Evolutionary conservation across 805 yeast genomes (phyloP).

Genomic region (Nakazawaea anatomiae): DNA sequence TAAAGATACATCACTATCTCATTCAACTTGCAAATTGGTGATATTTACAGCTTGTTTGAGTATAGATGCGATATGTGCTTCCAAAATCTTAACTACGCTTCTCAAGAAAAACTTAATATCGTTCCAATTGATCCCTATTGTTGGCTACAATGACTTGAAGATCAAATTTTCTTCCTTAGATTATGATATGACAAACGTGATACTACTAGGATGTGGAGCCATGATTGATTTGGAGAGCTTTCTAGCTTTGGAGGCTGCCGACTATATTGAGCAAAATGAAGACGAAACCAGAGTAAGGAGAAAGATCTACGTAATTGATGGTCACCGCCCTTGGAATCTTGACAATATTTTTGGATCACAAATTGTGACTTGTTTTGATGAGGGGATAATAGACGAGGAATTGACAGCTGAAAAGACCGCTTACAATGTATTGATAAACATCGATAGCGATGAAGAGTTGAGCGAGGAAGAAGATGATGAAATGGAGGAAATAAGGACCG

Average conservation of each 20-base stretch:
- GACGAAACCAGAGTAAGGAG: slow-evolving; percentile 31
- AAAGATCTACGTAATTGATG: slow-evolving; percentile 78
- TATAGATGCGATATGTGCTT: slow-evolving; percentile 88
- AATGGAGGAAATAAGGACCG: slow-evolving; percentile 24
- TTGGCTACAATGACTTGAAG: slow-evolving; percentile 80
- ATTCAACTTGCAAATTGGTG: slow-evolving; percentile 86
- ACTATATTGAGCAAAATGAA: slow-evolving; percentile 33
- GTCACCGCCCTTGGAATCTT: slow-evolving; percentile 94
- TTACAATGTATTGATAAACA: slow-evolving; percentile 44
- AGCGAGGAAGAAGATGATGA: slow-evolving; percentile 32
- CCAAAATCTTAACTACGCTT: slow-evolving; percentile 64
- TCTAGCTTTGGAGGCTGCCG: slow-evolving; percentile 55
- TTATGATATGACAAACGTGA: slow-evolving; percentile 65
- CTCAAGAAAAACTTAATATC: slow-evolving; percentile 80
- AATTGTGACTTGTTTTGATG: slow-evolving; percentile 77
- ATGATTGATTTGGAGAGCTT: slow-evolving; percentile 78
- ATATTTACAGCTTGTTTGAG: slow-evolving; percentile 86
- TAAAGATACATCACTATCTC: slow-evolving; percentile 69
- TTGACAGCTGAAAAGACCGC: slow-evolving; percentile 54
- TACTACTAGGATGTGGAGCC: slow-evolving; percentile 91
- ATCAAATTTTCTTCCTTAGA: slow-evolving; percentile 60
- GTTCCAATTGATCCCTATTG: slow-evolving; percentile 85
- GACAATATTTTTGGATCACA: slow-evolving; percentile 86
- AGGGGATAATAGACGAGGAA: slow-evolving; percentile 65
- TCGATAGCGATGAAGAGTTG: slow-evolving; percentile 29